Conservation (phyloP, 2,329 filamentous ascomycete genomes). For the Aspergillus luchuensis region DNA sequence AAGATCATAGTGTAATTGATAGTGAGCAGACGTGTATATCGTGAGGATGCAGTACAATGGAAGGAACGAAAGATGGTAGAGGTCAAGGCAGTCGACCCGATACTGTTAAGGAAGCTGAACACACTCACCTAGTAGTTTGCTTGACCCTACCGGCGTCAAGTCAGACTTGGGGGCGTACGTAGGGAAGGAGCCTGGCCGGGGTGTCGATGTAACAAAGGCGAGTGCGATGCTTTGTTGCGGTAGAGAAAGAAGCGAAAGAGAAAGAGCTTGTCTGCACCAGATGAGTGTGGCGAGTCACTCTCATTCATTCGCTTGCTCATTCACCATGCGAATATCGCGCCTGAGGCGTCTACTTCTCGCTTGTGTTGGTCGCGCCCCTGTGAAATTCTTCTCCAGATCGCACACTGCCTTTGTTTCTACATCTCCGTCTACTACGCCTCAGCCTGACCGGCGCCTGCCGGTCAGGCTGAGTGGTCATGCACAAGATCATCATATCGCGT, state of each 20-base stretch:
- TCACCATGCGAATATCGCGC: not conserved
- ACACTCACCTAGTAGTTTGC: not conserved
- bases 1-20: not conserved
- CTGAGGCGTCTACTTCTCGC: not conserved
- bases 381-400: not conserved
- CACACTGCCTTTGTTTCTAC: not conserved
- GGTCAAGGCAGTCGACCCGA: not conserved
- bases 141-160: not conserved
- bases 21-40: not conserved
- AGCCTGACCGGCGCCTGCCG: not conserved
- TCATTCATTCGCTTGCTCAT: not conserved
- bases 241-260: not conserved
- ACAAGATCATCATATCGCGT: not conserved
- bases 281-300: not conserved
- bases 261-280: conserved; percentile 1
- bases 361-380: not conserved
- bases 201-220: conserved; percentile 2
- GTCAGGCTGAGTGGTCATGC: not conserved
- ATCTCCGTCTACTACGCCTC: not conserved
- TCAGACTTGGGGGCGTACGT: not conserved
- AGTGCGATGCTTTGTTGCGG: not conserved
- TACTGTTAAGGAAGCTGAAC: not conserved
- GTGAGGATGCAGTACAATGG: not conserved
- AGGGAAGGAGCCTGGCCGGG: conserved; percentile 3
- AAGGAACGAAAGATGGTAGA: not conserved